A percentile compares a stretch with the other conserved stretches of the same genome.
These are phyloP conservation scores for Prunus kanzakura DNA, from an alignment of 306 rosid genomes.

Conservation along the genomic window DNA sequence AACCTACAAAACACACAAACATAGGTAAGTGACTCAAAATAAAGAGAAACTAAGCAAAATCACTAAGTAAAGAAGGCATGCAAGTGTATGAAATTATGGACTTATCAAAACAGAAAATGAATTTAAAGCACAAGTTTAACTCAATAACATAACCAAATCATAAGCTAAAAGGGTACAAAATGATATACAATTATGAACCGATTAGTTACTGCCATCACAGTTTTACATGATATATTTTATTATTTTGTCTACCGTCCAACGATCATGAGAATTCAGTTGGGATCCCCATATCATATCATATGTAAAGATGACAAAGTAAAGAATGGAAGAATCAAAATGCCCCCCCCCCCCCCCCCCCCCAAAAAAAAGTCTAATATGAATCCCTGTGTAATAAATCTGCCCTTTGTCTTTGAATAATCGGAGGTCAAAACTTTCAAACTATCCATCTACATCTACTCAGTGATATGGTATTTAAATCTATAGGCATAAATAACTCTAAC, in stretches of 20 bases:
- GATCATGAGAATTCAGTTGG: not conserved
- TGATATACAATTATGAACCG: no score
- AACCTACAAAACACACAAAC: no score
- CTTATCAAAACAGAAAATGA: no score
- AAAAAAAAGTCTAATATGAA: not conserved
- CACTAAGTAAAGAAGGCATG: no score
- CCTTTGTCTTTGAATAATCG: not conserved
- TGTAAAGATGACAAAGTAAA: no score
- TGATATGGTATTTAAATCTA: not conserved
- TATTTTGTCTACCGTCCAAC: not conserved
- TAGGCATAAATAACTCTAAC: no score
- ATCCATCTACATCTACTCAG: not conserved
- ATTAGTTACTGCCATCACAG: not conserved
- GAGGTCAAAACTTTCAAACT: not conserved
- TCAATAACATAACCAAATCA: no score
- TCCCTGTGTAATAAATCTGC: not conserved
- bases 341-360: fast-evolving
- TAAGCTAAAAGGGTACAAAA: no score
- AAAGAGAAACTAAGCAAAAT: no score
- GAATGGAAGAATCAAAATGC: not conserved
- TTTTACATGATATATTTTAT: not conserved
- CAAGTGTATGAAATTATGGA: no score
- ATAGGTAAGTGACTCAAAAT: no score
- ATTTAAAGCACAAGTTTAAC: no score
- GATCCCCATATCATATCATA: not conserved